phyloP scores from a whole-genome alignment of 2,329 filamentous ascomycete species.

The Bisporella sp. region DNA sequence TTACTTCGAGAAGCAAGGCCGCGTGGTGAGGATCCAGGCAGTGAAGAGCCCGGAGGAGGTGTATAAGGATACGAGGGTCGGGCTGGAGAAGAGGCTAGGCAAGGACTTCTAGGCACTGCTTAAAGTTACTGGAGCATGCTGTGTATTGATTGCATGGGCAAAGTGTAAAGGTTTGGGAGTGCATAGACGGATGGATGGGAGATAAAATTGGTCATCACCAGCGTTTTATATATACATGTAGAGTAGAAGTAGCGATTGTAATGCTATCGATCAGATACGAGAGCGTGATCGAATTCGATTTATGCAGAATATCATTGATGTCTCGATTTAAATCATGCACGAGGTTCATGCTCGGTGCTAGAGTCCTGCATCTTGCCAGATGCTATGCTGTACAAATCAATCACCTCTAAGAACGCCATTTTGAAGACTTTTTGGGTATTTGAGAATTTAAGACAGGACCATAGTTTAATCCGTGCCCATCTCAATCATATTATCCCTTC shows the following conservation, averaged over 20 bases:
- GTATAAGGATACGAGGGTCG: slow-evolving; percentile 44
- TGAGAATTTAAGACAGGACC: neutral
- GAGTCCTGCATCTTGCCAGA: slow-evolving; percentile 26
- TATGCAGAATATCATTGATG: too few species aligned
- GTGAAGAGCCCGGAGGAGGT: slow-evolving; percentile 58
- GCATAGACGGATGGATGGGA: slow-evolving; percentile 3
- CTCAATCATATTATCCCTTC: slow-evolving; percentile 27
- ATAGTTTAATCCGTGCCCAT: slow-evolving; percentile 27
- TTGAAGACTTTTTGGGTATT: slow-evolving; percentile 11
- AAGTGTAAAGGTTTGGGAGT: neutral
- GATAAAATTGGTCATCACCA: neutral
- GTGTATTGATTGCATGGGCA: neutral
- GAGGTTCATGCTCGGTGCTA: neutral
- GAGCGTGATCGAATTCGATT: too few species aligned
- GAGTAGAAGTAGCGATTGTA: neutral
- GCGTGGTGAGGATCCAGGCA: slow-evolving; percentile 75
- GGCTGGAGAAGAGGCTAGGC: slow-evolving; percentile 43
- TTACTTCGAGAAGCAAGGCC: slow-evolving; percentile 67
- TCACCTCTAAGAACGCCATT: slow-evolving; percentile 22
- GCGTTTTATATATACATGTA: neutral
- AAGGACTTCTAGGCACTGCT: slow-evolving; percentile 30
- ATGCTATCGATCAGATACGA: too few species aligned
- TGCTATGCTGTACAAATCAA: slow-evolving; percentile 24
- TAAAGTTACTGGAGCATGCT: too few species aligned
- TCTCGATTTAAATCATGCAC: too few species aligned